phyloP scores from a whole-genome alignment of 257 asterid species.

The Leptodermis oblonga region DNA sequence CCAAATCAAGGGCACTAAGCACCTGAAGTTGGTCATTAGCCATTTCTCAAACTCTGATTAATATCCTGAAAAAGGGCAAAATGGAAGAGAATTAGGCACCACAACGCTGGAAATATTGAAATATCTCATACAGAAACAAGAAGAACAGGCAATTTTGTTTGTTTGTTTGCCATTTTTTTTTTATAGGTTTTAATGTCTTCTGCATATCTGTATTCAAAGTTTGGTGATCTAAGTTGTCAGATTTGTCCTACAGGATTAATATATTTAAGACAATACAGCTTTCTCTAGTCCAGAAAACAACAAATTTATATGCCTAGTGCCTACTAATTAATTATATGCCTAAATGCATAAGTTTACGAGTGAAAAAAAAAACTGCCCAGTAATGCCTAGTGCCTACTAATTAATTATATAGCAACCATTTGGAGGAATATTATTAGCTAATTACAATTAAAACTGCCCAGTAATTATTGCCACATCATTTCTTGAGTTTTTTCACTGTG shows the following conservation, averaged over 20 bases:
- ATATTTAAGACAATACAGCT: not conserved
- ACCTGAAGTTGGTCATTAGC: conserved; percentile 42
- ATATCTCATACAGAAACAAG: not conserved
- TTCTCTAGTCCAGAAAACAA: not conserved
- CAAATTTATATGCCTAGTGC: not conserved
- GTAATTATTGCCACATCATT: no score
- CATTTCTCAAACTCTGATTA: conserved; percentile 22
- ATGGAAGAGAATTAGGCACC: not conserved
- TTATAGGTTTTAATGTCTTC: not conserved
- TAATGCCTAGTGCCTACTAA: no score
- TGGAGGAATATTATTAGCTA: no score
- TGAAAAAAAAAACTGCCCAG: no score
- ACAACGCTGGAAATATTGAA: not conserved
- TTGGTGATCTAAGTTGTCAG: not conserved
- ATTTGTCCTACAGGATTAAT: not conserved
- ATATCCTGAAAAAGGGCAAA: conserved; percentile 1
- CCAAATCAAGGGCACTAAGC: conserved; percentile 59
- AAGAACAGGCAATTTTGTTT: not conserved
- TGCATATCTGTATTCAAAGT: not conserved
- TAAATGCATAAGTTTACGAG: no score
- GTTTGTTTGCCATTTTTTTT: not conserved
- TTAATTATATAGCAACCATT: no score
- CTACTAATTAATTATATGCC: not conserved
- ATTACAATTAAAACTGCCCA: no score
- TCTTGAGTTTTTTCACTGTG: no score